Base-by-base conservation (phyloP, 371 early-diverging fungal genomes). In the Saksenaea oblongispora region DNA sequence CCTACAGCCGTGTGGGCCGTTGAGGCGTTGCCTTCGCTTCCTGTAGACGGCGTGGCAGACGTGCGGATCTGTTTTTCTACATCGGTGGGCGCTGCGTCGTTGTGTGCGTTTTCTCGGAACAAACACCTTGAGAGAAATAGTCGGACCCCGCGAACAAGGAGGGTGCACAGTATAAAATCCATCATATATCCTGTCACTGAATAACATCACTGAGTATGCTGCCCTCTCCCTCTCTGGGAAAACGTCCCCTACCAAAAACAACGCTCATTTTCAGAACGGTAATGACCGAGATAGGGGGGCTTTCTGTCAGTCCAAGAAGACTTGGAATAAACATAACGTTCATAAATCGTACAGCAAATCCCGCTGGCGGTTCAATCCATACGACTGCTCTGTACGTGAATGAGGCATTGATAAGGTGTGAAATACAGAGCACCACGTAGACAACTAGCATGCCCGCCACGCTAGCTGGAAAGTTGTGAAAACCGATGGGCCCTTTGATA, bases 131-230 rank as follows among this genome's bases (percentile, higher is more conserved):
- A 11, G 8, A 69, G 4, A 4, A 69, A 7, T 0, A 26, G 39
- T 0, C 61, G 34, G 7, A 59, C 27, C 0, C 24, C 11, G 28
- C 70, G 70, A 8, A 73, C 70, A 7, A 67, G n/a, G 11, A 59
- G 4, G 8, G 70, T 70, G 26, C 64, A 64, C 1, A 55, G 3
- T 5, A 58, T 7, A 18, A 73, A 61, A 0, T 56, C 61, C 5
- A 62, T 35, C 2, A 70, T 9, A 37, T 70, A 73, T 11, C 65
- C 67, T 3, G 65, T 55, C 11, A 73, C 74, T 73, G 11, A 39
- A 39, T 5, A 39, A 11, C 2, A 36, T 5, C 27, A 55, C 15
- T 34, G 27, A 22, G 7, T 18, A 55, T 28, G 34, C 15, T n/a
- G 54, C 17, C 2, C 24, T 53, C 1, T 39, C n/a, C 11, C 39